A percentile compares a stretch with the other conserved stretches of the same genome.
Conservation (phyloP, 208 protist genomes). For the Leishmania gerbilli region DNA sequence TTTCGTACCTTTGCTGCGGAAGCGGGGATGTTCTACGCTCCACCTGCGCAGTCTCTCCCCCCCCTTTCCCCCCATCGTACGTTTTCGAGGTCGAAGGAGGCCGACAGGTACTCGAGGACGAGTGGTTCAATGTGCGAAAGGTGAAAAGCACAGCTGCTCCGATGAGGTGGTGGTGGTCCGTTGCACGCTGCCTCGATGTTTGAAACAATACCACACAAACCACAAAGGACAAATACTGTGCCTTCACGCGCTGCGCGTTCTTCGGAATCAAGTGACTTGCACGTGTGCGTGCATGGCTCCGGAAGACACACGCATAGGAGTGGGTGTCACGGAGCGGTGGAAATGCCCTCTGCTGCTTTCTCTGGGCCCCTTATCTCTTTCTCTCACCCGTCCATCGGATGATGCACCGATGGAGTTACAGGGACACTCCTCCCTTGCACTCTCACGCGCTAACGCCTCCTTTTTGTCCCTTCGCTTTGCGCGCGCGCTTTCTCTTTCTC, state of each 20-base stretch:
- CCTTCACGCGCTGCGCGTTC: neutral
- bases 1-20: neutral
- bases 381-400: neutral
- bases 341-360: neutral
- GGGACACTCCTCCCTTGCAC: neutral
- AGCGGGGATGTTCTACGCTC: neutral
- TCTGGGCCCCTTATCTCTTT: neutral
- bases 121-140: neutral
- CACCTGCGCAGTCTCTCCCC: neutral
- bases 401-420: neutral
- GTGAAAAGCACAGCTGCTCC: neutral
- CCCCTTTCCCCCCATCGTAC: neutral
- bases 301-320: neutral
- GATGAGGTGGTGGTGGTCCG: neutral
- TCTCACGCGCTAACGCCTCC: neutral
- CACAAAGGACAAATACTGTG: neutral
- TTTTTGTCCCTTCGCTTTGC: neutral
- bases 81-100: neutral
- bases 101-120: neutral
- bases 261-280: neutral
- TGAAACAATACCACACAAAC: neutral
- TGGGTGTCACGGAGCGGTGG: neutral
- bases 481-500: neutral
- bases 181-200: neutral
- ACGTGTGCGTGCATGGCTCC: neutral